Base-by-base conservation (phyloP, 148 eudicot genomes). In the Linanthus parryae region DNA sequence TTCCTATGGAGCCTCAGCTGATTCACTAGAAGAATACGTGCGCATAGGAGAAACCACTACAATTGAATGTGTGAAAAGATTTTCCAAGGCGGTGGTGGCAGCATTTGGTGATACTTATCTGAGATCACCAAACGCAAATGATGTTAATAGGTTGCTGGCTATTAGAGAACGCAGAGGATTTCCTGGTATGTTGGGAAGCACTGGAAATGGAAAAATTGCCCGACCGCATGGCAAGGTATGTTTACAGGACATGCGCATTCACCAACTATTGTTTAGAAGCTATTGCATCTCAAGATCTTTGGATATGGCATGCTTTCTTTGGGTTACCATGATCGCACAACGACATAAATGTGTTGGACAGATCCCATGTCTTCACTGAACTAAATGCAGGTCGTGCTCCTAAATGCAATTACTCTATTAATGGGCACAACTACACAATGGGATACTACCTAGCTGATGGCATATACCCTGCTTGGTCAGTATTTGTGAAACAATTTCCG, bases 231-330 rank as follows among this genome's bases (percentile, higher is more conserved):
- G 48, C 26, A 25, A 22, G 26, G 48, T 9, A 20, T 13, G 26
- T 22, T 2, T n/a, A 44, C 15, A 22, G 26, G 48, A 20, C 27
- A 44, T 44, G 20, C 11, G 7, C 11, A 28, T 44, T 13, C 20
- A 22, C 48, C 48, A 19, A 44, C 48, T 14, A 4, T 44, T 8
- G 23, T 44, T 21, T 44, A 44, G 48, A 44, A 44, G 48, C 48
- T 3, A n/a, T 44, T 2, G 48, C 27, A 21, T 44, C 48, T 9
- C 5, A 44, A 44, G 48, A 44, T 44, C 23, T 44, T 13, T 44
- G 27, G 48, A 44, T 44, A 2, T 44, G 48, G 48, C 48, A 22
- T 20, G 48, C 48, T 9, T 44, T 19, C 25, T 44, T 44, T 44
- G 25, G 48, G 1, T 14, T 19, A 8, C 48, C 48, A 5, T 11